Base-by-base conservation (phyloP, 495 filamentous ascomycete genomes). In the Clohesyomyces aquaticus region DNA sequence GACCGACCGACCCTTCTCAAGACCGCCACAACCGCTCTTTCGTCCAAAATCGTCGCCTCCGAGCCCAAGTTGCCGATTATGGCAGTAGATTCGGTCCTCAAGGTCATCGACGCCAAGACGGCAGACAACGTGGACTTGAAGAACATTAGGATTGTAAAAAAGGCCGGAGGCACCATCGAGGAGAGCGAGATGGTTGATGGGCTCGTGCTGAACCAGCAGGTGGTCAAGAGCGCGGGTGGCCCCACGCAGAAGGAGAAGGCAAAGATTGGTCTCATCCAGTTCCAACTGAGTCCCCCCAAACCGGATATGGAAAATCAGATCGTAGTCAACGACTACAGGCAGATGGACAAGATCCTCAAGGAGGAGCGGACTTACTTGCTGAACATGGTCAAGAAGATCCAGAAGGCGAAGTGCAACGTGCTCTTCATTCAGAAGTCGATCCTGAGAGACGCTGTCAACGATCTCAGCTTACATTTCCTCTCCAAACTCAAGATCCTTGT, bases 221-320 rank as follows among this genome's bases (percentile, higher is more conserved):
- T 95, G 46, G 86, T 98, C 75, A 98, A 98, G 83, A 90, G 85
- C 74, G 92, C 90, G 19, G 91, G 92, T 68, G 94, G 94, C 6
- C 93, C 94, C 21, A 83, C 88, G 67, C 83, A 93, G 73, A 93
- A 97, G 82, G 94, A 98, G 80, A 98, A 97, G 82, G 95, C 94
- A 48, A 87, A 78, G 80, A 98, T 98, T 79, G 94, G 91, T 42
- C 81, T 98, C 57, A 97, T 98, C 69, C 94, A 98, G 75, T 98
- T 98, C 83, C 94, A 98, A 74, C 86, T 98, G 59, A 96, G 91
- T 75, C 93, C 94, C 4, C 94, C 94, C 0, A 98, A 98, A 79
- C 94, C 94, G 66, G 94, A 98, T 78, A 98, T 98, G 94, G 94
- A 98, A 77, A 98, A 98, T 79, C 91, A 94, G 76, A 96, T 98